Evolutionary conservation across 1,139 yeast species (phyloP), one percentile per base, ranked within the genome.

Genomic region (Taphrina sp.): DNA sequence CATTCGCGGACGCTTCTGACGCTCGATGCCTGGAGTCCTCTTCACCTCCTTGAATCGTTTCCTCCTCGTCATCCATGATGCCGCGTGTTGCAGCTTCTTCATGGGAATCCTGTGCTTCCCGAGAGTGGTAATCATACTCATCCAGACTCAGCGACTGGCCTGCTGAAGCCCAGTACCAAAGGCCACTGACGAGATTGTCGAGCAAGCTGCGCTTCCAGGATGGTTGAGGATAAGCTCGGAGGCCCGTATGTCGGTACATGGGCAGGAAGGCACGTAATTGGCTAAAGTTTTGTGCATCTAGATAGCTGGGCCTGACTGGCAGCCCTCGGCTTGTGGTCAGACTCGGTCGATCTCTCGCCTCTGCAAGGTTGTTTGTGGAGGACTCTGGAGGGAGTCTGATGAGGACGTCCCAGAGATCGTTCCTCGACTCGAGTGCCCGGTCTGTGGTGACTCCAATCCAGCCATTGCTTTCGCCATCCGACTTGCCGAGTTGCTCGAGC

Each of bases 81-180:
- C 28, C 35, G 17, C 3, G 16, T 7, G 17, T 28, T n/a, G 14
- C 35, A 8, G 7, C 33, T 28, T 41, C 29, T 2, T 14, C 33
- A 41, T 5, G 5, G 3, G 35, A 26, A n/a, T 43, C 47, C 5
- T n/a, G 23, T 14, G 29, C 4, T 10, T 5, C 7, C 5, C 31
- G 28, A 7, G 47, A 22, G 8, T 31, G 38, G 28, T 31, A 24
- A 5, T 43, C 47, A 12, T 26, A 12, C 12, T 43, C 38, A 14
- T 29, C 36, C 14, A 23, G 37, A 16, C 31, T 23, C 19, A 43
- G 28, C 24, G 34, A 43, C 22, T 31, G 38, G 7, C 47, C 47
- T 5, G 47, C 37, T 3, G 47, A 43, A 12, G 47, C 47, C 47
- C 47, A 43, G 22, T 43, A 43, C 47, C 47, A 43, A 16, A 43